These are phyloP conservation scores for Eucalyptus curtisii DNA, from an alignment of 345 rosid species.

Conservation along the genomic window DNA sequence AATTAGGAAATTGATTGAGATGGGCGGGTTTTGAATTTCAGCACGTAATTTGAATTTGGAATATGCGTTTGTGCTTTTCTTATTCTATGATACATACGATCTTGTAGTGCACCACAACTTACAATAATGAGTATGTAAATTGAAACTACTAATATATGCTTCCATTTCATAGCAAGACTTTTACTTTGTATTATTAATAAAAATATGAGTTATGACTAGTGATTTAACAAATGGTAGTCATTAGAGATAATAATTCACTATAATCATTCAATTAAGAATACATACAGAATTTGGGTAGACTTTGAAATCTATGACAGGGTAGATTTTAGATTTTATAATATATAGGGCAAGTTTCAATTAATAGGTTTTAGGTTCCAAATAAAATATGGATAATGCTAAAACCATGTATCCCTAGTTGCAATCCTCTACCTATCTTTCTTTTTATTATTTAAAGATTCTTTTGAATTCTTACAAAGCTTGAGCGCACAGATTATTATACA, in stretches of 20 bases:
- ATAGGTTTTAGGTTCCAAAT: rapidly evolving
- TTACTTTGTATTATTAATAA: too few relatives aligned
- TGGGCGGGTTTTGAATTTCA: rapidly evolving
- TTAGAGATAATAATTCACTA: rapidly evolving
- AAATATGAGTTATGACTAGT: too few relatives aligned
- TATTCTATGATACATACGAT: rapidly evolving
- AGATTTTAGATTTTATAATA: too few relatives aligned
- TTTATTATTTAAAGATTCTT: too few relatives aligned
- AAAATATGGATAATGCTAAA: rapidly evolving
- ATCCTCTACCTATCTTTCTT: not conserved
- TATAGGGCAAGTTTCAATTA: rapidly evolving
- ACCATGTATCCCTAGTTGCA: rapidly evolving
- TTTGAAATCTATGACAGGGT: rapidly evolving
- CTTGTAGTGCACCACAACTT: rapidly evolving
- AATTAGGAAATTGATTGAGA: too few relatives aligned
- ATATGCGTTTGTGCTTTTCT: rapidly evolving
- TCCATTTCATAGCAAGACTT: too few relatives aligned
- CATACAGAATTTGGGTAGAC: rapidly evolving
- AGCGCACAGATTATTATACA: not conserved
- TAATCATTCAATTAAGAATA: rapidly evolving
- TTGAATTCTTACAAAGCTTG: too few relatives aligned
- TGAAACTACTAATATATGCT: too few relatives aligned
- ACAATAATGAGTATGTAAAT: rapidly evolving
- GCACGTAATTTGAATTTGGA: rapidly evolving
- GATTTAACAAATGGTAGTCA: too few relatives aligned